Evolutionary conservation across 1,139 yeast species (phyloP), one percentile per base, ranked within the genome.

Genomic region (Kurtzmaniella quercitrusa): DNA sequence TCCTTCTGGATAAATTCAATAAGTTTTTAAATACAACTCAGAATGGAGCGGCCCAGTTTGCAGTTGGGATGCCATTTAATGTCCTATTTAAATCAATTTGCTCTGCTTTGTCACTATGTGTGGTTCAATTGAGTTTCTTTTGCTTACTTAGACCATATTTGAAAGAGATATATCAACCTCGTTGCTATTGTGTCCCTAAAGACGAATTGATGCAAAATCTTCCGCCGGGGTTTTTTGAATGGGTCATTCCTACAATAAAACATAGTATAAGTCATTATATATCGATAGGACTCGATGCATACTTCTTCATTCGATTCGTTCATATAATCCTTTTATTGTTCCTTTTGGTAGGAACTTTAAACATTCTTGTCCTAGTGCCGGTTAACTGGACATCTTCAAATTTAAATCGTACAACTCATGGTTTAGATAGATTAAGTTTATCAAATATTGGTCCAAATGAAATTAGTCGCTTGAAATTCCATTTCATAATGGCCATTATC

Each of bases 261-360:
- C 56, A 62, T 23, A 68, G 72, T 10, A 66, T 75, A 15, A 67
- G 68, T 16, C 63, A 68, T 38, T 82, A 76, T 53, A 53, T 71
- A 37, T 55, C 67, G 3, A 58, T 70, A 52, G 90, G 90, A 0
- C 56, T 83, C n/a, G 91, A 85, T 58, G 76, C 85, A 0, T 83
- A 81, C 54, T 77, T 81, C 51, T 80, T 83, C 50, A 52, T 83
- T 3, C 58, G 90, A 43, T 83, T 70, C 50, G 57, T 83, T 37
- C 65, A 68, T 42, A 63, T 79, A 2, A 51, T 82, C 18, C 55
- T 75, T 31, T 50, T 75, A 2, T 70, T 79, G 46, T 82, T 82
- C 51, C 46, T 65, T 1, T 65, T 73, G 0, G 59, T 82, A 19
- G 81, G 86, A 0, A 42, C 71, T 1, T 44, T 81, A 21, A 80